phyloP scores from a whole-genome alignment of 495 filamentous ascomycete genomes.

The Lasiosphaeria hispida region DNA sequence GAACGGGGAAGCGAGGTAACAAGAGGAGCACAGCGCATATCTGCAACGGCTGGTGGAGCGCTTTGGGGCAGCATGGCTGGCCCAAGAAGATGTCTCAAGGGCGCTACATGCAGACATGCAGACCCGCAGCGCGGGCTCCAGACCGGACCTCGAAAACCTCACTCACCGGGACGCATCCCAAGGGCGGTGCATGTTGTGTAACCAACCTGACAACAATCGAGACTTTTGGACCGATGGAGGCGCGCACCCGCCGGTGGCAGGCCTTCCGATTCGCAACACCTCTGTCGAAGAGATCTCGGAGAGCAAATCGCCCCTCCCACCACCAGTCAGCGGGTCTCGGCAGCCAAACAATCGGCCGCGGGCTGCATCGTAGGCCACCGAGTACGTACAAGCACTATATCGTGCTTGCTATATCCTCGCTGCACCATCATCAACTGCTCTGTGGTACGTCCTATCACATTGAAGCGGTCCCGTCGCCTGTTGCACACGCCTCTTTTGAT shows the following conservation, averaged over 20 bases:
- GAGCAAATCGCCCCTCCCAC: constrained; percentile 1
- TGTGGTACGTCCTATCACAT: too few species aligned
- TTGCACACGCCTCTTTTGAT: too few species aligned
- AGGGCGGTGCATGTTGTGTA: constrained; percentile 11
- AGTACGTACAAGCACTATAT: too few species aligned
- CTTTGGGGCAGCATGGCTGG: not conserved
- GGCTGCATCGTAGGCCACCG: not conserved
- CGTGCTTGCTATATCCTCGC: too few species aligned
- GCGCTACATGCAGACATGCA: not conserved
- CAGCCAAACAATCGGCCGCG: constrained; percentile 15
- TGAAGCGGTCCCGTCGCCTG: too few species aligned
- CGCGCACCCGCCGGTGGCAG: constrained; percentile 9
- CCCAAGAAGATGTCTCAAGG: not conserved
- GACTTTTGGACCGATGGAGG: constrained; percentile 9
- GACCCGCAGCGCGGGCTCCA: not conserved
- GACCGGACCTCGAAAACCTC: not conserved
- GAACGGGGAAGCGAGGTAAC: constrained; percentile 4
- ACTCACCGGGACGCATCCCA: not conserved
- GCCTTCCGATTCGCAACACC: constrained; percentile 23
- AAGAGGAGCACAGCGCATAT: constrained; percentile 8
- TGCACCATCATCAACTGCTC: too few species aligned
- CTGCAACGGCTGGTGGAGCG: not conserved
- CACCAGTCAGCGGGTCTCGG: constrained; percentile 14
- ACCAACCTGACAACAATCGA: constrained; percentile 6
- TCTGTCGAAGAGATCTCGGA: constrained; percentile 11